A percentile compares a stretch with the other conserved stretches of the same genome.
phyloP scores from a whole-genome alignment of 495 filamentous ascomycete genomes.

The Podospora bellae-mahoneyi region DNA sequence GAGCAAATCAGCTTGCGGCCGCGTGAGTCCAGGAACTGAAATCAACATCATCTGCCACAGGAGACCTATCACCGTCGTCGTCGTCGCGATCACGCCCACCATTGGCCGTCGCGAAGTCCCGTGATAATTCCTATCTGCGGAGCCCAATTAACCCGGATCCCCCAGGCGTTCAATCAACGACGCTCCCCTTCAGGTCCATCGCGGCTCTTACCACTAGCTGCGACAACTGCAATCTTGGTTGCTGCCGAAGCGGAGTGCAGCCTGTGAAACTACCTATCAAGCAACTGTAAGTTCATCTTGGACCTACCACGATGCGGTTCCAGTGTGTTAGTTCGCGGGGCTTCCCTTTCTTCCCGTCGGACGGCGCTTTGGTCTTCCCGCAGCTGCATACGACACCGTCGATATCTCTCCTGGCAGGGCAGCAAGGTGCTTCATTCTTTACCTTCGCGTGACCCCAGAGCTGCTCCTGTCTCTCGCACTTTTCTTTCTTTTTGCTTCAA shows the following conservation, averaged over 20 bases:
- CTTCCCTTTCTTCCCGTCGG: slow-evolving; percentile 28
- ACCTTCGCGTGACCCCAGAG: neutral
- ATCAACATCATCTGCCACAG: slow-evolving; percentile 32
- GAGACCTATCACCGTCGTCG: slow-evolving; percentile 48
- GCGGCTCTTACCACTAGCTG: slow-evolving; percentile 19
- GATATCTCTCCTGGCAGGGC: neutral
- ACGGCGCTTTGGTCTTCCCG: slow-evolving; percentile 20
- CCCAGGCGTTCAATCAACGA: slow-evolving; percentile 39
- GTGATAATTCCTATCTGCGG: slow-evolving; percentile 50
- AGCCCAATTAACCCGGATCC: slow-evolving; percentile 40
- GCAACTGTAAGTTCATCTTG: slow-evolving; percentile 28
- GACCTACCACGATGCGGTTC: slow-evolving; percentile 15
- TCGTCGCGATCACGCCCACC: slow-evolving; percentile 32
- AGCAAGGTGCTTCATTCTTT: too few relatives aligned
- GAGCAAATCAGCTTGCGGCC: slow-evolving; percentile 47
- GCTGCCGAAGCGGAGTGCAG: slow-evolving; percentile 5
- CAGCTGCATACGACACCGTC: slow-evolving; percentile 16
- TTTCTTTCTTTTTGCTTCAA: neutral
- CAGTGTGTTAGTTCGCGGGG: slow-evolving; percentile 18
- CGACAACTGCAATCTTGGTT: neutral
- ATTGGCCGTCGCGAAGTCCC: slow-evolving; percentile 49
- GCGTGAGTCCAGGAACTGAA: slow-evolving; percentile 34
- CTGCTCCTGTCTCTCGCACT: slow-evolving; percentile 8
- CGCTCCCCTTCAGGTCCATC: slow-evolving; percentile 22
- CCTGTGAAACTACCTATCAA: slow-evolving; percentile 21